These are phyloP conservation scores for Parastagonospora nodorum DNA, from an alignment of 2,329 filamentous ascomycete species.

Conservation along the genomic window DNA sequence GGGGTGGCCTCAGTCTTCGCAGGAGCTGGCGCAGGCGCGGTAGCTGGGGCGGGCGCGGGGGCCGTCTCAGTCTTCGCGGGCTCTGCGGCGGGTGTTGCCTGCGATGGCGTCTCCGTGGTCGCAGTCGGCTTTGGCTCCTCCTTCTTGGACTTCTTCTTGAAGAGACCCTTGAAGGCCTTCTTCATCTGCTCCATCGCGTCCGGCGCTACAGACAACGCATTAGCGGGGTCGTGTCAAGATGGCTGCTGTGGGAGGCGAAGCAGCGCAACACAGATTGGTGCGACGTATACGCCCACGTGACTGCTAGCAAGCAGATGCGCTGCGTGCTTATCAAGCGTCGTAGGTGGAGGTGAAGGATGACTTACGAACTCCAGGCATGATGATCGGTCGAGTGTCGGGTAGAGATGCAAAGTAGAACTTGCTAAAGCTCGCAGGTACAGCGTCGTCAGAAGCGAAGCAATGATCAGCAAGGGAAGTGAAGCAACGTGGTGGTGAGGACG, in stretches of 20 bases:
- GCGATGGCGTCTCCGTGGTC: constrained; percentile 27
- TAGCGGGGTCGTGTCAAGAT: constrained; percentile 4
- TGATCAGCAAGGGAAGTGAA: not conserved
- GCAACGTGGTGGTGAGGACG: not conserved
- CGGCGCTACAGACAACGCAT: constrained; percentile 32
- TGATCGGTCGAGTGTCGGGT: constrained; percentile 9
- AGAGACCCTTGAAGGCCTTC: constrained; percentile 46
- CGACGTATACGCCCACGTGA: too few species aligned
- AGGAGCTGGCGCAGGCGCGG: constrained; percentile 30
- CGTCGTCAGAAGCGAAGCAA: not conserved
- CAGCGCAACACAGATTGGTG: too few species aligned
- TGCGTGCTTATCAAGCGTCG: too few species aligned
- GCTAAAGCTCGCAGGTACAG: not conserved
- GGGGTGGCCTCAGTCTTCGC: constrained; percentile 15
- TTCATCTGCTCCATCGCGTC: constrained; percentile 45
- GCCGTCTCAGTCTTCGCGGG: constrained; percentile 44
- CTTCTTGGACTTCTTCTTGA: constrained; percentile 44
- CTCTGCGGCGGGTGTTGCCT: constrained; percentile 32
- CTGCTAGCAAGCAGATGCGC: too few species aligned
- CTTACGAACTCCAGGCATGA: constrained; percentile 49
- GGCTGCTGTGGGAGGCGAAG: not conserved
- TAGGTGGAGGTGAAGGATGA: constrained; percentile 15
- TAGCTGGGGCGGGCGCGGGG: constrained; percentile 25
- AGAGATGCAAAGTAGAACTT: not conserved
- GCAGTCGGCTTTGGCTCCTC: constrained; percentile 32